Evolutionary conservation across 1,284 basidiomycete species (phyloP), one percentile per base, ranked within the genome.

Genomic region (Cryptococcus sp.): DNA sequence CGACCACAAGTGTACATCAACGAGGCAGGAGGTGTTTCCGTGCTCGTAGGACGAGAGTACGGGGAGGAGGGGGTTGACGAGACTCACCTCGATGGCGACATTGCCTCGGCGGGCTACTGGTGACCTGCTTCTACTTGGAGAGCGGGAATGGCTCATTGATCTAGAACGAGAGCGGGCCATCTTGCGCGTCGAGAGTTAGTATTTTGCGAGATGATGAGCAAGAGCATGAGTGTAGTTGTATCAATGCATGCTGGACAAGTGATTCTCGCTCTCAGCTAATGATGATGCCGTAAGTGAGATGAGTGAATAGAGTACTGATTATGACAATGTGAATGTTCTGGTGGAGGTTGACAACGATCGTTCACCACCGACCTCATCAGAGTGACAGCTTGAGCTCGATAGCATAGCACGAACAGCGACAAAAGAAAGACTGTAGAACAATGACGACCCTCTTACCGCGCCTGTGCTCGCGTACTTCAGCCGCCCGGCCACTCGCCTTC

Each of bases 71-170:
- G 19, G 11, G 8, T 8, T 46, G 42, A 35, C 8, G 47, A 42
- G 22, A 35, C 23, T 11, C 19, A 30, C 17, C 23, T 17, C 8
- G 52, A 45, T 16, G 52, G 38, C n/a, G 35, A 22, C 22, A 35
- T 51, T 16, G 10, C 15, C 23, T 41, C 35, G 10, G 13, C 25
- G 20, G 13, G 52, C 16, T 7, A 38, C 10, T 19, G 43, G 42
- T n/a, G 52, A 46, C 25, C 52, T 45, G 52, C 41, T 53, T 22
- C 41, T 35, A 19, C 52, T 53, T 39, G 25, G 23, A 19, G 50
- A 43, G 38, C 20, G 39, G 10, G 27, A 30, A 10, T 30, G 4
- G 27, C 27, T 30, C 27, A 30, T 30, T 15, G 50, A 52, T 23
- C 38, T n/a, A n/a, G n/a, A n/a, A n/a, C n/a, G 35, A 15, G 50